Evolutionary conservation across 2,329 filamentous ascomycete genomes (phyloP).

Genomic region (Xylaria sp.): DNA sequence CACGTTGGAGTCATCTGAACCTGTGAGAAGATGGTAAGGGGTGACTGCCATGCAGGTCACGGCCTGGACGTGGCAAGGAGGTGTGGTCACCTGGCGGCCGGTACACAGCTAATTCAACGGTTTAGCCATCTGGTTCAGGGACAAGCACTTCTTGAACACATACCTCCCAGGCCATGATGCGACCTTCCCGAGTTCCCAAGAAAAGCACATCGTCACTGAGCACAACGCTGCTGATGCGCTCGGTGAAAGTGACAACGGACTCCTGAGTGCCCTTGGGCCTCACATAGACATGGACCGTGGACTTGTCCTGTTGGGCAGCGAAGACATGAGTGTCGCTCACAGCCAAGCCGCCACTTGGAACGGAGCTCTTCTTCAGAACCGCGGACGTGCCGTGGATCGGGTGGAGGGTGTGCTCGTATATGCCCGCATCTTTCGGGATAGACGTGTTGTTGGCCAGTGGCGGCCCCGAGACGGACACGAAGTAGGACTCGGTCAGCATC

Average conservation of each 20-base stretch:
- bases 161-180: slow-evolving; percentile 91
- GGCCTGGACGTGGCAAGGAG: slow-evolving; percentile 71
- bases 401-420: slow-evolving; percentile 78
- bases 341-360: slow-evolving; percentile 71
- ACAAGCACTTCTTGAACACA: slow-evolving; percentile 22
- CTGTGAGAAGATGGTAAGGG: slow-evolving; percentile 68
- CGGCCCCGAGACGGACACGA: slow-evolving; percentile 53
- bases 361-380: slow-evolving; percentile 87
- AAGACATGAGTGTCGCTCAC: slow-evolving; percentile 80
- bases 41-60: slow-evolving; percentile 71
- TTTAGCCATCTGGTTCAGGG: slow-evolving; percentile 20
- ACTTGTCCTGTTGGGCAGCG: slow-evolving; percentile 85
- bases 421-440: slow-evolving; percentile 72
- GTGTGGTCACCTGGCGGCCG: slow-evolving; percentile 69
- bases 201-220: slow-evolving; percentile 68
- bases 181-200: slow-evolving; percentile 77
- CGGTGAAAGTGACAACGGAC: slow-evolving; percentile 79
- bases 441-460: slow-evolving; percentile 57
- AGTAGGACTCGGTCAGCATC: slow-evolving; percentile 58
- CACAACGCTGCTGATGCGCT: slow-evolving; percentile 73
- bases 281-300: slow-evolving; percentile 88
- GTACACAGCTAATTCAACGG: slow-evolving; percentile 55
- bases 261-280: slow-evolving; percentile 81
- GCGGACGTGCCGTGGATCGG: slow-evolving; percentile 69
- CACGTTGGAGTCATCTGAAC: slow-evolving; percentile 80